Conservation (phyloP, 169 alveolate genomes). For the Plasmodium fragile region DNA sequence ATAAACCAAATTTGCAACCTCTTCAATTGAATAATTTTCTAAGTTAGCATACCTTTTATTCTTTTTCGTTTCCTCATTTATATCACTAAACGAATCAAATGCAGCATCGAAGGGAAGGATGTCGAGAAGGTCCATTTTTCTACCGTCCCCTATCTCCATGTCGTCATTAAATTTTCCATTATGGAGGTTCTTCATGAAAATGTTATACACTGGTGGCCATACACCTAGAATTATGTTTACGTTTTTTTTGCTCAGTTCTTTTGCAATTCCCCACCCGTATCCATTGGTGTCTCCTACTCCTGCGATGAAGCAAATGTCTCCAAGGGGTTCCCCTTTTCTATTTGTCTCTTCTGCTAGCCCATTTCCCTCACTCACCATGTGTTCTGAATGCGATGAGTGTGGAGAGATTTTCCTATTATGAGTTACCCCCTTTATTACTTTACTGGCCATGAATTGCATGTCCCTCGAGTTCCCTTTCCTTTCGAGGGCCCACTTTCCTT, state of each 20-base stretch:
- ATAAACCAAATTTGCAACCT: slow-evolving; percentile 74
- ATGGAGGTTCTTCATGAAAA: slow-evolving; percentile 76
- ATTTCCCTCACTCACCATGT: background rate
- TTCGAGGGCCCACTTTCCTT: background rate
- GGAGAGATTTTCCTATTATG: background rate
- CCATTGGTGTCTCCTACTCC: slow-evolving; percentile 85
- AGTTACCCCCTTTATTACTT: background rate
- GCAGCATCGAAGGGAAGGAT: slow-evolving; percentile 86
- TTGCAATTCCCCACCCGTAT: slow-evolving; percentile 84
- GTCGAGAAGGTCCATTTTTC: slow-evolving; percentile 77
- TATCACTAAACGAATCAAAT: slow-evolving; percentile 82
- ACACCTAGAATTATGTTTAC: slow-evolving; percentile 78
- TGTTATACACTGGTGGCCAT: slow-evolving; percentile 81
- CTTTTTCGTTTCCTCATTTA: slow-evolving; percentile 83
- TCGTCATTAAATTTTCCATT: slow-evolving; percentile 77
- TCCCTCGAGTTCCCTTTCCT: background rate
- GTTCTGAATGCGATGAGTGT: background rate
- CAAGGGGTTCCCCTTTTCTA: background rate
- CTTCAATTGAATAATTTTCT: slow-evolving; percentile 82
- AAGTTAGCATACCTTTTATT: slow-evolving; percentile 84
- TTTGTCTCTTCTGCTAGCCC: background rate
- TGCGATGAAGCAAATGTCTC: slow-evolving; percentile 71
- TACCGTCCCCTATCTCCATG: slow-evolving; percentile 17
- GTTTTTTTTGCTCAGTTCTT: slow-evolving; percentile 79
- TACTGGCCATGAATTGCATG: background rate